Conservation (phyloP, 768 basidiomycete species). For the Pisolithus tinctorius region DNA sequence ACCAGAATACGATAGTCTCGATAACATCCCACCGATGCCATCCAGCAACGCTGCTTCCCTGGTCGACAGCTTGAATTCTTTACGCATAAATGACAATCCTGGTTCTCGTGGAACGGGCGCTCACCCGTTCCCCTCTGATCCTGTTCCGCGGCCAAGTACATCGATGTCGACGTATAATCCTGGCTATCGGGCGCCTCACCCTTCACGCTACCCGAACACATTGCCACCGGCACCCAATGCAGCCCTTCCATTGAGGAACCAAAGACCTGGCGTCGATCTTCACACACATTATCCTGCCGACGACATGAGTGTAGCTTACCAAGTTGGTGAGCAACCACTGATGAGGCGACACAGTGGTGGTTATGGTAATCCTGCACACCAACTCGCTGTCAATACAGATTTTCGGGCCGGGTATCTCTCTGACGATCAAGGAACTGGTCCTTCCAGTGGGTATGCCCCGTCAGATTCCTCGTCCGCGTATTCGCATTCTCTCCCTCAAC, state of each 20-base stretch:
- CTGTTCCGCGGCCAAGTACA: slow-evolving; percentile 48
- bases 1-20: slow-evolving; percentile 25
- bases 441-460: slow-evolving; percentile 24
- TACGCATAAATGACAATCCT: slow-evolving; percentile 43
- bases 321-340: slow-evolving; percentile 5
- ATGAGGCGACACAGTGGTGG: slow-evolving; percentile 23
- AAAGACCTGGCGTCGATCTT: slow-evolving; percentile 16
- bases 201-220: slow-evolving; percentile 37
- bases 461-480: slow-evolving; percentile 15
- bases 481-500: slow-evolving; percentile 14
- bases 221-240: slow-evolving; percentile 28
- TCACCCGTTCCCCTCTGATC: slow-evolving; percentile 31
- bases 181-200: slow-evolving; percentile 23
- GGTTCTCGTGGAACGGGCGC: slow-evolving; percentile 24
- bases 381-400: slow-evolving; percentile 29
- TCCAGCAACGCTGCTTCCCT: slow-evolving; percentile 40
- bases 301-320: slow-evolving; percentile 16
- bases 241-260: slow-evolving; percentile 13
- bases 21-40: slow-evolving; percentile 22
- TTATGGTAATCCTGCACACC: slow-evolving; percentile 19
- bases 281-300: slow-evolving; percentile 28
- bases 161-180: slow-evolving; percentile 46
- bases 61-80: slow-evolving; percentile 45
- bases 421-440: slow-evolving; percentile 27
- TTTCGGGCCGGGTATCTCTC: slow-evolving; percentile 32